Base-by-base conservation (phyloP, 257 asterid genomes). In the Misopates orontium region DNA sequence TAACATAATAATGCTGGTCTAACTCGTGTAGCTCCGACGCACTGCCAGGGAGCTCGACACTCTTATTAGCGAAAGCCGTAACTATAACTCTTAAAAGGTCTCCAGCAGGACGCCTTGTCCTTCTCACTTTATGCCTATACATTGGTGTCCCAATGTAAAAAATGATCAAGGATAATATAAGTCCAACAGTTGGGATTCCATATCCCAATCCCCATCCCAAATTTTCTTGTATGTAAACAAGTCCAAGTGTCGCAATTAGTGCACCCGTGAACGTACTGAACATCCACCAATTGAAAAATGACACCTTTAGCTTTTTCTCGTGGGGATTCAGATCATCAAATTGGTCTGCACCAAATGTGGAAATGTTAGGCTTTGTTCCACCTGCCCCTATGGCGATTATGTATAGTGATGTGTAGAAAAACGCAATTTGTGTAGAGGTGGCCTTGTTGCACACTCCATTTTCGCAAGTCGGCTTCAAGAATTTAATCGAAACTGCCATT, bases 261-360 rank as follows among this genome's bases (percentile, higher is more conserved):
- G 90, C 96, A 3, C 97, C 97, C 0, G 77, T 77, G 71, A 87
- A 90, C 39, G 96, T 74, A 21, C 95, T 84, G 67, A 90, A 90
- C 94, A 88, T 90, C 97, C 97, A 90, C 97, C 97, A 90, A 56
- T 90, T 90, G 74, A 90, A 90, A 83, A 90, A 90, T 11, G 96
- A 87, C 17, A 70, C 84, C 70, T 90, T 90, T 12, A 85, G 85
- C 72, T 71, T 72, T 69, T 90, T 87, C 78, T 90, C 97, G 0
- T 60, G 67, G 0, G 85, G 93, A 31, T 85, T 83, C 25, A 77
- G 77, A 39, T 90, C 97, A 24, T 90, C 96, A 60, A 90, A 90
- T 54, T 90, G 97, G 72, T 90, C 97, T 0, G 97, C 97, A 17
- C 97, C 97, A 67, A 90, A 87, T 0, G 97, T 90, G 42, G 97